Percentiles rank a stretch among this genome's conserved stretches.
phyloP scores from a whole-genome alignment of 2,329 filamentous ascomycete species.

The Exserohilum rostratum region DNA sequence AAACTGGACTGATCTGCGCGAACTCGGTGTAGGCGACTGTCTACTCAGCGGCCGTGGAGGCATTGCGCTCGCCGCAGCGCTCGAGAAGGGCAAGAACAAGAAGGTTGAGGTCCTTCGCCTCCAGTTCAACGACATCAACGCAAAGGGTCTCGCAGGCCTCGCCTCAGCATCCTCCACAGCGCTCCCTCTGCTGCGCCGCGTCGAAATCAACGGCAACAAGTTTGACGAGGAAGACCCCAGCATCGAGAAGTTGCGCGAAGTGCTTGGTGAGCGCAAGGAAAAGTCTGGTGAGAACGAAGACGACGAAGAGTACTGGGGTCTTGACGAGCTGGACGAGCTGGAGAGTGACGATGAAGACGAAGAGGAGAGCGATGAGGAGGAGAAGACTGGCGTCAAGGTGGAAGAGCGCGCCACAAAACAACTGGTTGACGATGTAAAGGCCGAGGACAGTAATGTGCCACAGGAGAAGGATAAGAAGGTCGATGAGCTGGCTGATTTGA shows the following conservation, averaged over 20 bases:
- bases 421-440: constrained; percentile 71
- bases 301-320: constrained; percentile 57
- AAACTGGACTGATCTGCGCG: constrained; percentile 75
- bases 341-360: constrained; percentile 87
- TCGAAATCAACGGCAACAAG: constrained; percentile 96
- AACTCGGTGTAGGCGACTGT: constrained; percentile 89
- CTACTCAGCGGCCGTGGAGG: constrained; percentile 80
- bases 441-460: constrained; percentile 74
- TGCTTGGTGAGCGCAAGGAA: constrained; percentile 77
- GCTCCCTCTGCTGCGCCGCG: constrained; percentile 78
- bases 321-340: constrained; percentile 74
- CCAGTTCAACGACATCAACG: constrained; percentile 93
- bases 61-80: constrained; percentile 72
- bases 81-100: constrained; percentile 76
- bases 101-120: constrained; percentile 81
- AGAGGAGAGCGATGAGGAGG: constrained; percentile 70
- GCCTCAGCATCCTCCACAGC: constrained; percentile 67
- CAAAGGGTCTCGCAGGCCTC: constrained; percentile 73
- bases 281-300: constrained; percentile 56
- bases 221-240: constrained; percentile 84
- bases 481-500: constrained; percentile 75
- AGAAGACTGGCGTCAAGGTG: constrained; percentile 64
- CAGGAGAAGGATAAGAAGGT: constrained; percentile 77
- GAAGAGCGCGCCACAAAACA: constrained; percentile 54
- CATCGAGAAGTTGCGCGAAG: constrained; percentile 69